A percentile compares a stretch with the other conserved stretches of the same genome.
Conservation (phyloP, 2,329 filamentous ascomycete genomes). For the Blumeria graminis region DNA sequence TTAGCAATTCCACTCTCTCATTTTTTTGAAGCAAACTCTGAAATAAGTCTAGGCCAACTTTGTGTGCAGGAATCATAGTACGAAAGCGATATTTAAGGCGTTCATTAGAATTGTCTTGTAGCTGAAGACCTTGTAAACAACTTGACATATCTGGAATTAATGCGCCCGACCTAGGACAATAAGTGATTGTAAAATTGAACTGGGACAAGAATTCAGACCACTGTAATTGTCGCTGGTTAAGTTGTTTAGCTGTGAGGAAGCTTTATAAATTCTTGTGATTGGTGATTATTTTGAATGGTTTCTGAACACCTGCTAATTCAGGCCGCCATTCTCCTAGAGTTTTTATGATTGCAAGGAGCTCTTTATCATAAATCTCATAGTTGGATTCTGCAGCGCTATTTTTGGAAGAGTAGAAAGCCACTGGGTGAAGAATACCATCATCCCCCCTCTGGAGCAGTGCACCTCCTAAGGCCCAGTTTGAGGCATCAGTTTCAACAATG, state of each 20-base stretch:
- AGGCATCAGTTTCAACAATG: slow-evolving; percentile 1
- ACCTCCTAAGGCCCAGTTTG: background rate
- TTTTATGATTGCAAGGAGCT: background rate
- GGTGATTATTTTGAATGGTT: background rate
- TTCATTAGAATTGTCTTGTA: too few species aligned
- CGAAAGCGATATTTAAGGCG: too few species aligned
- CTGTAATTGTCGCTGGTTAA: too few species aligned
- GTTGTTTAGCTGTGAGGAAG: too few species aligned
- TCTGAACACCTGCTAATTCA: background rate
- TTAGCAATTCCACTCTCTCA: background rate
- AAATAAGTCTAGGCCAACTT: background rate
- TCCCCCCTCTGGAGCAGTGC: background rate
- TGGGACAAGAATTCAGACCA: too few species aligned
- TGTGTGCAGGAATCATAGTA: too few species aligned
- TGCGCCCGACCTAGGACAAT: too few species aligned
- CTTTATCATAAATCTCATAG: background rate
- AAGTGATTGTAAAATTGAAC: too few species aligned
- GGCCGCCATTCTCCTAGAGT: background rate
- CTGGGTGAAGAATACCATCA: background rate
- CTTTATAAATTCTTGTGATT: too few species aligned
- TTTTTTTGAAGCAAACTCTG: background rate
- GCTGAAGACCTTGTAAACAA: too few species aligned
- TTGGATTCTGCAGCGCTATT: background rate
- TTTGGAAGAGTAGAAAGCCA: background rate
- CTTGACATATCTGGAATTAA: too few species aligned